Conservation (phyloP, 164 flowering plant species). For the Magnolia sinica region DNA sequence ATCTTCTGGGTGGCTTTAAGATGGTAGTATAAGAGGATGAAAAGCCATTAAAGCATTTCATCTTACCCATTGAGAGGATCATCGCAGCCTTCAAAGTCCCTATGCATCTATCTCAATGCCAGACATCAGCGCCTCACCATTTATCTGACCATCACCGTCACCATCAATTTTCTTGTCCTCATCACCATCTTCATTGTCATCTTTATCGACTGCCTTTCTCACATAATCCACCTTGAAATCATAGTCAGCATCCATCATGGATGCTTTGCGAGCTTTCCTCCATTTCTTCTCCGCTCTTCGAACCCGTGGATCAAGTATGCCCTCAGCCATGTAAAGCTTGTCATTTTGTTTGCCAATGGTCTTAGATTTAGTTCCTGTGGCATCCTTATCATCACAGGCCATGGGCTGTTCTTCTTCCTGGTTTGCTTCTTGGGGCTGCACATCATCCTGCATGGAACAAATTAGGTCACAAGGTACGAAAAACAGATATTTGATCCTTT, state of each 20-base stretch:
- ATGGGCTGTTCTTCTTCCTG: conserved; percentile 45
- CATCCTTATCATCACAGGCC: conserved; percentile 40
- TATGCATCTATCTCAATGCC: conserved; percentile 17
- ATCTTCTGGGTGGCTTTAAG: no score
- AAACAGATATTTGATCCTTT: background rate
- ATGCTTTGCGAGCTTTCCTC: conserved; percentile 50
- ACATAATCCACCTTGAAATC: conserved; percentile 77
- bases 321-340: conserved; percentile 71
- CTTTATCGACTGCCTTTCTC: conserved; percentile 35
- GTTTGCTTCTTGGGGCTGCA: conserved; percentile 18
- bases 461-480: background rate
- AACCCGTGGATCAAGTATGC: conserved; percentile 68
- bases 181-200: conserved; percentile 29
- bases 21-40: no score
- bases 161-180: conserved; percentile 12
- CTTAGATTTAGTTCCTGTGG: conserved; percentile 22
- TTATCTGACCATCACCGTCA: conserved; percentile 13
- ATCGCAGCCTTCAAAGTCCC: background rate
- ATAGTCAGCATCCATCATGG: conserved; percentile 46
- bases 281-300: conserved; percentile 67
- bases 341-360: conserved; percentile 56
- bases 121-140: conserved; percentile 19
- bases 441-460: conserved; percentile 32
- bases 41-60: no score
- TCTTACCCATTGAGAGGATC: no score